Percentiles rank a stretch among this genome's conserved stretches.
These are phyloP conservation scores for Zopfochytrium polystomum DNA, from an alignment of 371 early-diverging fungal genomes.

Conservation along the genomic window DNA sequence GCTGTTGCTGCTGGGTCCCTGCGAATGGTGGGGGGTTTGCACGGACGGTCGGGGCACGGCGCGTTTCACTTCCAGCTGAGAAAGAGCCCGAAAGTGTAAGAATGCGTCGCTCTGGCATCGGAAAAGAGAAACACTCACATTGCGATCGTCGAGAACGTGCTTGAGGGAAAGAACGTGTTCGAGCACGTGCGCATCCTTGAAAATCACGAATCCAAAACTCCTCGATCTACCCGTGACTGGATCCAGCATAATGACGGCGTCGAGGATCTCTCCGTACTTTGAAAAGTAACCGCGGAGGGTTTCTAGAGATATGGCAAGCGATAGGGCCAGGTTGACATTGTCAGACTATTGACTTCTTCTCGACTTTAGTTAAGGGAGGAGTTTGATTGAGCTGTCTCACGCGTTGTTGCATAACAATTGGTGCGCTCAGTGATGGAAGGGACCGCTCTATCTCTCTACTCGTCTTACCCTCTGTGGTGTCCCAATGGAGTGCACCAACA, in stretches of 20 bases:
- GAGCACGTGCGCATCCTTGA: slow-evolving; percentile 62
- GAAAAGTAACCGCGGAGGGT: slow-evolving; percentile 5
- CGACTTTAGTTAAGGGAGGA: no score
- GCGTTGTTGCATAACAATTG: no score
- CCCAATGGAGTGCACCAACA: no score
- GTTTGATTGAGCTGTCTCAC: no score
- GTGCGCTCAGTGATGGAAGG: no score
- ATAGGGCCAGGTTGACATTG: no score
- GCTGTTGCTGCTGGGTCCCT: neutral
- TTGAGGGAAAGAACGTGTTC: slow-evolving; percentile 70
- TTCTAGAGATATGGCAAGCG: no score
- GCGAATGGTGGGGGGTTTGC: no score
- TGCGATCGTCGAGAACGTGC: slow-evolving; percentile 82
- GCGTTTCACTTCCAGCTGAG: slow-evolving; percentile 66
- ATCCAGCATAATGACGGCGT: slow-evolving; percentile 84
- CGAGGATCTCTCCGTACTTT: slow-evolving; percentile 54
- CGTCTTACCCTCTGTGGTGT: no score
- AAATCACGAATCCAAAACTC: slow-evolving; percentile 89
- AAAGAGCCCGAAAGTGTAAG: neutral
- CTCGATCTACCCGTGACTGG: slow-evolving; percentile 72
- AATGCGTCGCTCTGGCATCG: neutral
- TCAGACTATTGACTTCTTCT: no score
- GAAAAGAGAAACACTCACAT: slow-evolving; percentile 48
- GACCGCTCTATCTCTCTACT: no score
- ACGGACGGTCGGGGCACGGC: slow-evolving; percentile 64